These are phyloP conservation scores for Fusarium lateritium DNA, from an alignment of 2,329 filamentous ascomycete species.

Conservation along the genomic window DNA sequence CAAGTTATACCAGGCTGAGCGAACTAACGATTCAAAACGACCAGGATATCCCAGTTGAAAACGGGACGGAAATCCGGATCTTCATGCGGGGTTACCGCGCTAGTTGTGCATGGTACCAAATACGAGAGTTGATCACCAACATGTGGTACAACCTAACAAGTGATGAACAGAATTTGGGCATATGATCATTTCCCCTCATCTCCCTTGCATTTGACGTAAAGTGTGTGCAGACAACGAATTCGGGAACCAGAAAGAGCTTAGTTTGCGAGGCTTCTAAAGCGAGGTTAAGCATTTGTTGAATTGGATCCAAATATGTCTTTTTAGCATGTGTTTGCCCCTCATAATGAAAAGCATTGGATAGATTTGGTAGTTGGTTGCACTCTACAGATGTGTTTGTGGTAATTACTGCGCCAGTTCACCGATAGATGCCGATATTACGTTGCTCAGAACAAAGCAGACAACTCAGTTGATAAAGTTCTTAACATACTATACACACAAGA, in stretches of 20 bases:
- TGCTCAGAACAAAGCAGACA: too few species aligned
- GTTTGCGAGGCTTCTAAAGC: slow-evolving; percentile 12
- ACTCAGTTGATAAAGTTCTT: too few species aligned
- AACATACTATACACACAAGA: too few species aligned
- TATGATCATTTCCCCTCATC: slow-evolving; percentile 29
- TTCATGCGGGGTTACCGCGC: slow-evolving; percentile 26
- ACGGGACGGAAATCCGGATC: slow-evolving; percentile 22
- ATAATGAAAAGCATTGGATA: too few species aligned
- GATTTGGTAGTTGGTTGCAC: too few species aligned
- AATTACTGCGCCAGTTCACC: too few species aligned
- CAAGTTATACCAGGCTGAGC: slow-evolving; percentile 28
- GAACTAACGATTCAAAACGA: slow-evolving; percentile 4
- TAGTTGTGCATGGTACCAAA: slow-evolving; percentile 4
- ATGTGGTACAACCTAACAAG: not conserved
- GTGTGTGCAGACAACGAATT: slow-evolving; percentile 5
- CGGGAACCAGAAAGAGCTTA: slow-evolving; percentile 9
- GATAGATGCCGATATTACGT: too few species aligned
- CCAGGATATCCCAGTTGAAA: slow-evolving; percentile 9
- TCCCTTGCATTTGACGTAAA: slow-evolving; percentile 2
- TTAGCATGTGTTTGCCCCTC: not conserved
- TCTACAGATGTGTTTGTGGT: not conserved
- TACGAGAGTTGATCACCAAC: slow-evolving; percentile 15
- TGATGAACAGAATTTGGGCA: slow-evolving; percentile 16
- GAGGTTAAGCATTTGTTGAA: not conserved
- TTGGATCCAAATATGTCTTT: slow-evolving; percentile 1